Conservation (phyloP, 1,284 basidiomycete species). For the Cryptococcus sp. region DNA sequence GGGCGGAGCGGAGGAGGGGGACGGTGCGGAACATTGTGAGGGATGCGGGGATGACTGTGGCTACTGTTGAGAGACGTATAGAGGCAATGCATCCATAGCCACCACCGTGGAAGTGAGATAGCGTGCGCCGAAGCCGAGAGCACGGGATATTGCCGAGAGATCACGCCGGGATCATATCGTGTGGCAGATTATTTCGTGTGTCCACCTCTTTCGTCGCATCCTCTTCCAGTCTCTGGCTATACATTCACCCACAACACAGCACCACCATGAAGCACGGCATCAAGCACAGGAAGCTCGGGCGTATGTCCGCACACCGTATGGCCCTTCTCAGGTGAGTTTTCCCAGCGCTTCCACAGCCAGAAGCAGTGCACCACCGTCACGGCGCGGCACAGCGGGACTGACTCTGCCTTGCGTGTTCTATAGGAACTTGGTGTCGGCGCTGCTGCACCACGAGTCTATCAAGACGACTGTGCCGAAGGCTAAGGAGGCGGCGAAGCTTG, state of each 20-base stretch:
- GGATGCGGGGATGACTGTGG: neutral
- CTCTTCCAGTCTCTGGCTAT: neutral
- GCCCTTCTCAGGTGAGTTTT: slow-evolving; percentile 71
- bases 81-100: neutral
- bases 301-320: slow-evolving; percentile 79
- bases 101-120: neutral
- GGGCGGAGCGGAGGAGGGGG: slow-evolving; percentile 22
- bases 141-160: slow-evolving; percentile 1
- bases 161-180: neutral
- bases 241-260: neutral
- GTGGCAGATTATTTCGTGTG: too few relatives aligned
- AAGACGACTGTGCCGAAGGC: slow-evolving; percentile 96
- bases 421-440: slow-evolving; percentile 91
- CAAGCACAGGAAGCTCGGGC: slow-evolving; percentile 80
- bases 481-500: slow-evolving; percentile 81
- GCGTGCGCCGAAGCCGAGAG: neutral
- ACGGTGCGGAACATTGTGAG: slow-evolving; percentile 35
- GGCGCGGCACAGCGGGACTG: neutral
- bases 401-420: slow-evolving; percentile 2
- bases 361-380: neutral
- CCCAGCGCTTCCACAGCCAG: neutral
- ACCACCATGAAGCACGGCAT: slow-evolving; percentile 81
- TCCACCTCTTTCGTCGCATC: neutral
- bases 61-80: slow-evolving; percentile 2
- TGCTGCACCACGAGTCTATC: slow-evolving; percentile 94